Evolutionary conservation across 1,284 basidiomycete species (phyloP).

Genomic region (Takashimella tepidaria): DNA sequence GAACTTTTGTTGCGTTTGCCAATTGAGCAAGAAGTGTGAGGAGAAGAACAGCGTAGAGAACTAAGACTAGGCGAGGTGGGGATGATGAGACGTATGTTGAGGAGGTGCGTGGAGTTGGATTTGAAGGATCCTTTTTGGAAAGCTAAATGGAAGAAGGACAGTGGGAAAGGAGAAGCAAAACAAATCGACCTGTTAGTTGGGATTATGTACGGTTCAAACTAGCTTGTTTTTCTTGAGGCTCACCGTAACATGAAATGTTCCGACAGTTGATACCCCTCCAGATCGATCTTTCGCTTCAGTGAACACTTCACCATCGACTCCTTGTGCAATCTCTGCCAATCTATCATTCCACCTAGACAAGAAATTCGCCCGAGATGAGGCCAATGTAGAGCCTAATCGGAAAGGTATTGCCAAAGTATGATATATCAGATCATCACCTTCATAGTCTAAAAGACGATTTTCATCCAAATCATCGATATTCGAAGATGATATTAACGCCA

Average conservation of each 20-base stretch:
- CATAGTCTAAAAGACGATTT: too few relatives aligned
- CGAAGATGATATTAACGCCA: too few relatives aligned
- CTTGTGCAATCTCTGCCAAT: conserved; percentile 12
- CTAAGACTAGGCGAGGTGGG: conserved; percentile 66
- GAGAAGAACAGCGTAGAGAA: conserved; percentile 74
- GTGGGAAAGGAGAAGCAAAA: too few relatives aligned
- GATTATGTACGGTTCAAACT: too few relatives aligned
- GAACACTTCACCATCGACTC: conserved; percentile 35
- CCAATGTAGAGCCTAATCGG: conserved; percentile 8
- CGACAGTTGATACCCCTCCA: background rate
- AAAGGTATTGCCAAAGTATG: conserved; percentile 29
- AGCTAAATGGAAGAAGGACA: background rate
- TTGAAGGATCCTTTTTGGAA: background rate
- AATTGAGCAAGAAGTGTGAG: conserved; percentile 73
- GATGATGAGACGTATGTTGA: conserved; percentile 51
- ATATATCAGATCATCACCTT: conserved; percentile 13
- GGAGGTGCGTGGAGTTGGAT: background rate
- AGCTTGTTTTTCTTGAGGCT: too few relatives aligned
- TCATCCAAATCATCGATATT: too few relatives aligned
- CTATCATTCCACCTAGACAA: conserved; percentile 18
- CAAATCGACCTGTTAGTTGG: too few relatives aligned
- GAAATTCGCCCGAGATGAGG: conserved; percentile 12
- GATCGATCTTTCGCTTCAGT: conserved; percentile 23
- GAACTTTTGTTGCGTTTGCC: conserved; percentile 73
- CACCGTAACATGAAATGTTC: background rate